Evolutionary conservation across 495 filamentous ascomycete genomes (phyloP), one percentile per base, ranked within the genome.

Genomic region (Aspergillus baeticus): DNA sequence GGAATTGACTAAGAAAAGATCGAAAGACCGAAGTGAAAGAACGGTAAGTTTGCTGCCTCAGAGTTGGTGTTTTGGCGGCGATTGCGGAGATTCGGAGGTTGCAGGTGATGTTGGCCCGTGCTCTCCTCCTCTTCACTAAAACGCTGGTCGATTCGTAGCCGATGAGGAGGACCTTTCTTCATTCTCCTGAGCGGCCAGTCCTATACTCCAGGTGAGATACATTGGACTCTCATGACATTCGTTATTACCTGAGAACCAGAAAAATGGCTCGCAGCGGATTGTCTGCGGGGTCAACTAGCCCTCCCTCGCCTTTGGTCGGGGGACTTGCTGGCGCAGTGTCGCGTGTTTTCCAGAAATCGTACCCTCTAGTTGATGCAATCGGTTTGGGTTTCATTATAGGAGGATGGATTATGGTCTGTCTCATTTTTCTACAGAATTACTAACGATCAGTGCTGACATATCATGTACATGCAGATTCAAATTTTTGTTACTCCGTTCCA

Each of bases 401-500:
- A 14, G 83, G 78, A 39, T 94, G 89, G 71, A 55, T 89, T 13
- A 51, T 90, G 26, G 88, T 91, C 52, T 33, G 81, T 59, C 29
- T 33, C 13, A 26, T 34, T 69, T 15, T 46, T 42, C 0, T 44
- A 35, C 43, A 49, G 13, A 15, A 11, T 14, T 10, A 15, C 22
- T n/a, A 10, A 7, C 3, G 18, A 5, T 14, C 15, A 43, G n/a
- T 31, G 0, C 26, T 58, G 41, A 62, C 39, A 18, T 13, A 36
- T 15, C 22, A 13, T 15, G 10, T 31, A 14, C 15, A 0, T 43
- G 1, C 58, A 90, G 87, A 78, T 92, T 17, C 79, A 87, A 73
- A 69, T 87, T 53, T 79, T 93, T 53, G 75, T 88, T 61, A 84
- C 85, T 57, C 95, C 94, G 2, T 98, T 98, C 69, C 92, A 96